Evolutionary conservation across 23 red algal genomes (phyloP), one percentile per base, ranked within the genome.

Genomic region (Gracilaria domingensis): DNA sequence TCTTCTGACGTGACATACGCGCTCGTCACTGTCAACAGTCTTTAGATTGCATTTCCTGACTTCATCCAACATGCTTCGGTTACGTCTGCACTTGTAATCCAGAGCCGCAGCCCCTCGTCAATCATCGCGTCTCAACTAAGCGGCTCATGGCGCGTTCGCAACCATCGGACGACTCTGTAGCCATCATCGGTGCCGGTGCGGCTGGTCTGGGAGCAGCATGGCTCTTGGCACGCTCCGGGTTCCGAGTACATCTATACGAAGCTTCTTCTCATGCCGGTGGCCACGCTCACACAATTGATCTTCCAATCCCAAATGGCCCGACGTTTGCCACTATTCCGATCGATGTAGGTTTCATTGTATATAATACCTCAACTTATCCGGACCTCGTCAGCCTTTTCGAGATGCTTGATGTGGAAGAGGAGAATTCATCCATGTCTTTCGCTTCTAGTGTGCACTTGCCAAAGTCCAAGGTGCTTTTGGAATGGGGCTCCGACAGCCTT

Each of bases 401-500:
- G 67, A 49, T 59, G 25, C 89, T 99, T 9, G 73, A 79, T 78
- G 94, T 96, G 24, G 73, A 83, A 47, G 84, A 86, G 48, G 93
- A 95, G 25, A 69, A 93, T 49, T 96, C 97, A 30, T 89, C 93
- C 38, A 99, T 99, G 97, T 99, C 97, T 2, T 99, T 99, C 79
- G 76, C 96, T 6, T 82, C 93, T 12, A 95, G 91, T 67, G 71
- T 95, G 9, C 37, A 86, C 16, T 76, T 84, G 21, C 78, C 89
- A 6, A 32, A 82, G 20, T 51, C 45, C 24, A 54, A 83, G 7
- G 64, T 69, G 64, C 72, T 81, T 33, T 66, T 98, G 32, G 93
- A 94, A 72, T 98, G 97, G 97, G 93, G 91, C 42, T 94, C 90
- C 37, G 97, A 98, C 42, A 94, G 88, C 56, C 62, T 93, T 45